These are phyloP conservation scores for Ehretia macrophylla DNA, from an alignment of 257 asterid species.

Conservation along the genomic window DNA sequence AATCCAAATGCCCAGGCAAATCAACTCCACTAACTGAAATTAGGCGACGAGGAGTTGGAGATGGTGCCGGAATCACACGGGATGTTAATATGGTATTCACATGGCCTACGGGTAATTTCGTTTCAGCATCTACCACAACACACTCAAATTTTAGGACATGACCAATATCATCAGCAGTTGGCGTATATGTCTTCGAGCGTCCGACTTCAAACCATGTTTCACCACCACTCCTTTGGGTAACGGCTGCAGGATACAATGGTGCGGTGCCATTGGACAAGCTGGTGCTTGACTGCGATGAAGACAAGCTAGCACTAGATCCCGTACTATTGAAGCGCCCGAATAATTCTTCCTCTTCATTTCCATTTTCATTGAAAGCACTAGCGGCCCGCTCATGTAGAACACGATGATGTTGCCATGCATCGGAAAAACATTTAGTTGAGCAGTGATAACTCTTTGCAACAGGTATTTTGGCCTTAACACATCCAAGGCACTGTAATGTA, in stretches of 20 bases:
- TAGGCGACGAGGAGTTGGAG: conserved; percentile 83
- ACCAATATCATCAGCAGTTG: conserved; percentile 87
- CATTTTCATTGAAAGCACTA: conserved; percentile 64
- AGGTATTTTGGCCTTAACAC: conserved; percentile 86
- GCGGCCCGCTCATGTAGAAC: conserved; percentile 92
- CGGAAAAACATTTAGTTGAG: conserved; percentile 79
- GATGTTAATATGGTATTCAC: conserved; percentile 63
- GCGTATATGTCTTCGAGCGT: conserved; percentile 76
- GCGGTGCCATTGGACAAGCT: conserved; percentile 55
- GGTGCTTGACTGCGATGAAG: conserved; percentile 53
- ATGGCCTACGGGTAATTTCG: conserved; percentile 61
- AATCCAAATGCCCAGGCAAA: conserved; percentile 54
- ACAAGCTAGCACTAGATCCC: conserved; percentile 44
- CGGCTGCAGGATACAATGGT: conserved; percentile 66
- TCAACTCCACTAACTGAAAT: conserved; percentile 64
- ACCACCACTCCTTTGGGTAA: conserved; percentile 74
- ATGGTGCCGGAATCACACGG: conserved; percentile 96
- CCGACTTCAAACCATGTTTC: conserved; percentile 98
- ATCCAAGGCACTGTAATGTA: conserved; percentile 84
- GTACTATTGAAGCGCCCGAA: conserved; percentile 74
- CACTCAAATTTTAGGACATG: conserved; percentile 92
- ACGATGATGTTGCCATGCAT: conserved; percentile 97
- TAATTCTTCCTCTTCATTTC: conserved; percentile 83
- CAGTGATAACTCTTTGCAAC: conserved; percentile 88
- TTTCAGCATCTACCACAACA: conserved; percentile 65